These are phyloP conservation scores for Inonotus obliquus DNA, from an alignment of 1,284 basidiomycete species.

Conservation along the genomic window DNA sequence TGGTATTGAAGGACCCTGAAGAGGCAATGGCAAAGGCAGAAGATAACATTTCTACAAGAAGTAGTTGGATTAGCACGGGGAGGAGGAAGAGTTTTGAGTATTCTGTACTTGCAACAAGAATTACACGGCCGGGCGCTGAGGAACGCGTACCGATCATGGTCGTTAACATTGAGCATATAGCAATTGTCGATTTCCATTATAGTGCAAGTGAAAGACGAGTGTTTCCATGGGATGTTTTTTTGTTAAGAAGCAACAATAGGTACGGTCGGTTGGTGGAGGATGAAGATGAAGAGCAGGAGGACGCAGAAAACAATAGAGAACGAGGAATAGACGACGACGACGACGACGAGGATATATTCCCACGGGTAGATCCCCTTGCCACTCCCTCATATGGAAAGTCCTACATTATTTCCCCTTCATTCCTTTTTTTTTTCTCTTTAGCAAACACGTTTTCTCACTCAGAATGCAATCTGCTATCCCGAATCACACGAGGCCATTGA, in stretches of 20 bases:
- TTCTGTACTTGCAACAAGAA: too few species aligned
- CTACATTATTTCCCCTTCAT: not conserved
- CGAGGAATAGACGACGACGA: not conserved
- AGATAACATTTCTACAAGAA: not conserved
- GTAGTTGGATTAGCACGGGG: not conserved
- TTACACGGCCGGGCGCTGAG: too few species aligned
- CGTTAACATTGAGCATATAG: too few species aligned
- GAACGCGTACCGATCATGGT: too few species aligned
- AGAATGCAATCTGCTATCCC: not conserved
- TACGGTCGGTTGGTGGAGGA: too few species aligned
- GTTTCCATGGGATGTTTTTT: too few species aligned
- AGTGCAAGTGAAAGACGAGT: too few species aligned
- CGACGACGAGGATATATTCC: not conserved
- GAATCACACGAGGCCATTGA: not conserved
- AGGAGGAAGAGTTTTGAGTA: not conserved
- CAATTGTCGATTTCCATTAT: too few species aligned
- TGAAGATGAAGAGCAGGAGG: too few species aligned
- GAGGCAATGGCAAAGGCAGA: constrained; percentile 8
- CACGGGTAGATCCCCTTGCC: not conserved
- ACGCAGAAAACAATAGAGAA: too few species aligned
- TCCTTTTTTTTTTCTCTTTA: not conserved
- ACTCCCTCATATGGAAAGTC: not conserved
- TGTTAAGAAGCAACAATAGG: too few species aligned
- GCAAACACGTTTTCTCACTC: not conserved
- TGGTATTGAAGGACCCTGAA: constrained; percentile 12